Evolutionary conservation across 2,329 filamentous ascomycete species (phyloP), one percentile per base, ranked within the genome.

Genomic region (Clarireedia homoeocarpa): DNA sequence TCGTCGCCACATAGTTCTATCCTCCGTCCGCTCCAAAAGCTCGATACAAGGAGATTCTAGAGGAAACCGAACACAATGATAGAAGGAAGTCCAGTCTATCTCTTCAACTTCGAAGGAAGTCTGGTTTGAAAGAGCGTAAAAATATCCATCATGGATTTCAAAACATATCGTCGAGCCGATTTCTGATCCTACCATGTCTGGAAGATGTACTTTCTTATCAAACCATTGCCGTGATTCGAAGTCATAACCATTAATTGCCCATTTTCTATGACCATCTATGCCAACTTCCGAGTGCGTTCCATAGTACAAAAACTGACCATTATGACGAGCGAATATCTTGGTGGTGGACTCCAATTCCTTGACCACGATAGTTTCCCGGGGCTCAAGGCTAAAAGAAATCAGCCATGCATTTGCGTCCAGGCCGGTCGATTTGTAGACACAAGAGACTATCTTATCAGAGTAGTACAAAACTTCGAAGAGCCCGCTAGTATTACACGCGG

Each of bases 71-170:
- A 83, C 74, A 66, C 82, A 86, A 56, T 83, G 77, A 65, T 90
- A 91, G 65, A 81, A 86, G 0, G 84, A 88, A 0, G 81, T 82
- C 78, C 81, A 86, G 56, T 86, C 80, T 4, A 81, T 74, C 56
- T 86, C 81, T 57, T 86, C 80, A 0, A 80, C 75, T 56, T 85
- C 80, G 52, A 82, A 80, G 3, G 77, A 77, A 1, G 78, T 79
- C 61, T 84, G 78, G 60, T 83, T 91, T 0, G 86, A 87, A 5
- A 91, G 71, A 0, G 79, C 84, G 62, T 91, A 91, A 42, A 91
- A 82, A 62, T 82, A 75, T 9, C 74, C 77, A 39, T 82, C 75
- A 58, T 87, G 75, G 17, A 91, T 79, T 58, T 88, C 85, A 65
- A 91, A 91, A 58, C 81, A 86, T n/a, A 88, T 74, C 0, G 81